Evolutionary conservation across 208 protist genomes (phyloP), one percentile per base, ranked within the genome.

Genomic region (Balamuthia mandrillaris): DNA sequence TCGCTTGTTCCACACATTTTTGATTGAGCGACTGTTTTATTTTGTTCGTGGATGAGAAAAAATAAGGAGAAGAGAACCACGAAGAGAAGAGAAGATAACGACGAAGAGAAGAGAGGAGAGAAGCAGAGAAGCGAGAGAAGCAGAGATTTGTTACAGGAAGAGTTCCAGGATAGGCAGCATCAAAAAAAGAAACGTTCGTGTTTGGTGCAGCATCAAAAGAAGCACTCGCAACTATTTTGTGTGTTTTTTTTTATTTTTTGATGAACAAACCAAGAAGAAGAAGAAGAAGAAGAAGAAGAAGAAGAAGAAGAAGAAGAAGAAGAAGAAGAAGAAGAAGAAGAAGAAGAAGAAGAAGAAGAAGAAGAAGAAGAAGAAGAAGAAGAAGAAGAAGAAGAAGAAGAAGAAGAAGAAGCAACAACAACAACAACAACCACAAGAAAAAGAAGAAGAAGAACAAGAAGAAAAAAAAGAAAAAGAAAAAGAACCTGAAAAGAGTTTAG

Each of bases 131-230:
- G n/a, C n/a, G n/a, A 4, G 3, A 54, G 68, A 63, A 10, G 2
- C 9, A 5, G 7, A 7, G 4, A 63, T 77, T 56, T 3, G 72
- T 29, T 27, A 87, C 68, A 37, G 91, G 91, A 24, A 94, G 78
- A 21, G 81, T 78, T 12, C 90, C 91, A 3, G 87, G 88, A 33
- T 93, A 68, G 65, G 91, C 86, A 0, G 85, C 90, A 86, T 94
- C 92, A 16, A 93, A 33, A 24, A 49, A 54, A 44, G 49, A 27
- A 2, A 94, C 90, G 41, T 90, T 44, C n/a, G 66, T 60, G 63
- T 94, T 94, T 18, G 87, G 84, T n/a, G 2, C 27, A 1, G 72
- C 79, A 21, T 44, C 41, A 31, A 78, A 85, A 31, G 51, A 52
- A 42, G 83, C 81, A 24, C 63, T 29, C 35, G 44, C 70, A 1